Evolutionary conservation across 106 monocot species (phyloP).

Genomic region (Acorus gramineus): DNA sequence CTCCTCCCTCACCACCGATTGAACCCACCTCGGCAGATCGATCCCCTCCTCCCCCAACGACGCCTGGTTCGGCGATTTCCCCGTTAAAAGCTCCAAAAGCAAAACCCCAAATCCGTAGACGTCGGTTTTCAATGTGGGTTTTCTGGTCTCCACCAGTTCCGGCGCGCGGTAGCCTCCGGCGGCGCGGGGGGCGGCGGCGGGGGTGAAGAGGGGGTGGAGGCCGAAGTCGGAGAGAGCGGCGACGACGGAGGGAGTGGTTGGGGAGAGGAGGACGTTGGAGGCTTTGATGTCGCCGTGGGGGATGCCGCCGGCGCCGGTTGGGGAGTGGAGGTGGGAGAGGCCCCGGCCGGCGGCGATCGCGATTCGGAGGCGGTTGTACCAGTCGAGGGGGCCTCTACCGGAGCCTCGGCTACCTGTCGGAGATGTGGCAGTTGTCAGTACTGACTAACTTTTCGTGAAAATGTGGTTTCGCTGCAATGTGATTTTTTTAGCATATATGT

Average conservation of each 20-base stretch:
- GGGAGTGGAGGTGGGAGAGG: conserved; percentile 55
- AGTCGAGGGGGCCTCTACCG: conserved; percentile 58
- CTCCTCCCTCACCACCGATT: no score
- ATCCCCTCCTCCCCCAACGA: no score
- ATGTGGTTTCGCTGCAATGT: no score
- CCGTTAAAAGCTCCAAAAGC: no score
- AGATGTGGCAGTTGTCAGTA: neutral
- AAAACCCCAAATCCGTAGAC: conserved; percentile 27
- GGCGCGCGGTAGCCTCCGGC: conserved; percentile 77
- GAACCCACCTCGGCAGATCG: no score
- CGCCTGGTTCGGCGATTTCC: no score
- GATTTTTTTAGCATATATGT: no score
- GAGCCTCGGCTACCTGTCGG: conserved; percentile 66
- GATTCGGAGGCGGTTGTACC: conserved; percentile 63
- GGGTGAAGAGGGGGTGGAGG: conserved; percentile 40
- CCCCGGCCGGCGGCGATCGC: conserved; percentile 57
- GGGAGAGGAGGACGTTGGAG: conserved; percentile 73
- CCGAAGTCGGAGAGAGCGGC: conserved; percentile 54
- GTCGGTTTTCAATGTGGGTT: conserved; percentile 58
- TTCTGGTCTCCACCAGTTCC: conserved; percentile 57
- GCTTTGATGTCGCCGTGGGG: conserved; percentile 82
- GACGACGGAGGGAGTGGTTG: conserved; percentile 19
- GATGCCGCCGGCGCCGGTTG: conserved; percentile 13
- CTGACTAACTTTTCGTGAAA: no score
- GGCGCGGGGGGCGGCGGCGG: neutral